These are phyloP conservation scores for Mortierella sp. DNA, from an alignment of 371 early-diverging fungal species.

Conservation along the genomic window DNA sequence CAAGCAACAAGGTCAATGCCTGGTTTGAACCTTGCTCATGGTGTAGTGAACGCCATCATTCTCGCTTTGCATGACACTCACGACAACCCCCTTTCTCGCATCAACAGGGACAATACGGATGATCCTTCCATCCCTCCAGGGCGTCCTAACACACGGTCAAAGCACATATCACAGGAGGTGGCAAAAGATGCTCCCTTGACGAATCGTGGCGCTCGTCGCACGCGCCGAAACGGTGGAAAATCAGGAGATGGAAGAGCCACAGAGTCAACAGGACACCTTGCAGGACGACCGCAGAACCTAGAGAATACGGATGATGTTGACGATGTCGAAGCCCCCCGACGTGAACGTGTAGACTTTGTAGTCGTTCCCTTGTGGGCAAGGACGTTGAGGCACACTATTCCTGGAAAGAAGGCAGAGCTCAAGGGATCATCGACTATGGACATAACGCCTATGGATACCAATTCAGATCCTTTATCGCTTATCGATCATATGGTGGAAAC, in stretches of 20 bases:
- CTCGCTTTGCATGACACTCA: too few species aligned
- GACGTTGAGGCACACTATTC: not conserved
- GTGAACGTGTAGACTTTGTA: conserved; percentile 11
- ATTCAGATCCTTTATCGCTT: too few species aligned
- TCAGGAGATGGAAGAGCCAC: not conserved
- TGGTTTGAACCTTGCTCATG: too few species aligned
- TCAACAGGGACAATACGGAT: too few species aligned
- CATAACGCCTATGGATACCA: too few species aligned
- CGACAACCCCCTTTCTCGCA: too few species aligned
- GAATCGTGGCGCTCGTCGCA: conserved; percentile 7
- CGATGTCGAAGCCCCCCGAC: conserved; percentile 26
- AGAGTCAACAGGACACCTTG: not conserved
- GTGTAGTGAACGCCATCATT: too few species aligned
- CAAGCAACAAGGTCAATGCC: not conserved
- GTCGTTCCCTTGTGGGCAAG: not conserved
- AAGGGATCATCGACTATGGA: too few species aligned
- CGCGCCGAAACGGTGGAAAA: not conserved
- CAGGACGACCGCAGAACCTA: not conserved
- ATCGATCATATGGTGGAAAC: too few species aligned
- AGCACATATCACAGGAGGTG: not conserved
- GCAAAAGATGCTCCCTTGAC: conserved; percentile 6
- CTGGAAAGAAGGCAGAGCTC: not conserved
- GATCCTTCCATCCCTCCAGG: too few species aligned
- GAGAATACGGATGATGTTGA: not conserved
- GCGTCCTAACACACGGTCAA: too few species aligned